A percentile compares a stretch with the other conserved stretches of the same genome.
Conservation (phyloP, 306 rosid species). For the Trifolium repens region DNA sequence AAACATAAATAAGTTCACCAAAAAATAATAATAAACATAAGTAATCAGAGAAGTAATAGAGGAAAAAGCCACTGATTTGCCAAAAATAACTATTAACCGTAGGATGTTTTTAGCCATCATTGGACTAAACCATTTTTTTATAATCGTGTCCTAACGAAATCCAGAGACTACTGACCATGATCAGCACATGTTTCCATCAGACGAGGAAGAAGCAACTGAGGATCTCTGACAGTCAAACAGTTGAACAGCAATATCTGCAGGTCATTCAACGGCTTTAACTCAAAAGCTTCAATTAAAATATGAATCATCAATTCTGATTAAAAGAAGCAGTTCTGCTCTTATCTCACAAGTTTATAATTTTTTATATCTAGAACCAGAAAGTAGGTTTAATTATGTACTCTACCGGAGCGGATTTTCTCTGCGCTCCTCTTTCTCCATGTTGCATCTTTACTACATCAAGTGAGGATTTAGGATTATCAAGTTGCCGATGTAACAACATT, state of each 20-base stretch:
- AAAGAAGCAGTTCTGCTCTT: not conserved
- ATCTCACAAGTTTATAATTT: not conserved
- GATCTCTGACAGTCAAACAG: constrained; percentile 94
- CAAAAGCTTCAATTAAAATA: constrained; percentile 18
- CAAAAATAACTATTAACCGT: constrained; percentile 19
- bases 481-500: constrained; percentile 48
- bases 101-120: not conserved
- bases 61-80: constrained; percentile 2
- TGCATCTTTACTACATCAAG: constrained; percentile 49
- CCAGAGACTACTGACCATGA: constrained; percentile 63
- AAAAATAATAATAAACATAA: not conserved
- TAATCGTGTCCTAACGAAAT: constrained; percentile 5
- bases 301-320: constrained; percentile 26
- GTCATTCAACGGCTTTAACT: constrained; percentile 37
- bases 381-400: constrained; percentile 36
- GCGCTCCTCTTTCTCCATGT: constrained; percentile 40
- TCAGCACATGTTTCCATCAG: constrained; percentile 85
- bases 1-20: not conserved
- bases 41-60: not conserved
- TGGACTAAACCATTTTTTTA: constrained; percentile 27
- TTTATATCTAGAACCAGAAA: constrained; percentile 24
- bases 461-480: constrained; percentile 50
- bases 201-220: constrained; percentile 82
- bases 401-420: constrained; percentile 74
- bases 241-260: constrained; percentile 92